Percentiles rank a stretch among this genome's conserved stretches.
Evolutionary conservation across 148 eudicot species (phyloP).

Genomic region (Talinum fruticosum): DNA sequence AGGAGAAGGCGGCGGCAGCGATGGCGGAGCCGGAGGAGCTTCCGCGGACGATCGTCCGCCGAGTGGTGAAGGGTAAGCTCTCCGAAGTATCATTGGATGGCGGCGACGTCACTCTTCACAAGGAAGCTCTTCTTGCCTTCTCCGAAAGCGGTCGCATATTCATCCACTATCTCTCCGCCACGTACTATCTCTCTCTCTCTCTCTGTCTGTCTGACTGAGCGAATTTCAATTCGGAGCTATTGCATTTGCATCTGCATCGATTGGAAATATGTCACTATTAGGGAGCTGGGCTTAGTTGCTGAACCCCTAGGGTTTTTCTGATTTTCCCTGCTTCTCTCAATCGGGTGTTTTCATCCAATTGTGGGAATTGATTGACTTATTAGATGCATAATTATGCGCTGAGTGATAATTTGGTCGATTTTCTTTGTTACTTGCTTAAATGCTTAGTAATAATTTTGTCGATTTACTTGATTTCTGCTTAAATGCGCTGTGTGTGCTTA

Average conservation of each 20-base stretch:
- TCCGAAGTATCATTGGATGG: slow-evolving; percentile 49
- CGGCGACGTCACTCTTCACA: slow-evolving; percentile 56
- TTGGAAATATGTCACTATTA: not conserved
- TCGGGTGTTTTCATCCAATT: not conserved
- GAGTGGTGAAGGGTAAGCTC: slow-evolving; percentile 85
- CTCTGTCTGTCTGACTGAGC: not conserved
- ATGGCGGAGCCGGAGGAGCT: slow-evolving; percentile 64
- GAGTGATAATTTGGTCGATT: not conserved
- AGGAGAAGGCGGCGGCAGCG: slow-evolving; percentile 32
- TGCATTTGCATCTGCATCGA: not conserved
- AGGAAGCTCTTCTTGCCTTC: slow-evolving; percentile 74
- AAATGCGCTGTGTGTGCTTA: not conserved
- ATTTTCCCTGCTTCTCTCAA: not conserved
- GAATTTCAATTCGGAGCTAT: not conserved
- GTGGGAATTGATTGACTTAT: not conserved
- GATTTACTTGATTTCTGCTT: not conserved
- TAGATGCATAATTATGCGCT: not conserved
- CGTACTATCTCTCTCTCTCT: slow-evolving; percentile 37
- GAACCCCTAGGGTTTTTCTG: not conserved
- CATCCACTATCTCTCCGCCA: slow-evolving; percentile 94
- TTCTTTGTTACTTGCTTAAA: not conserved
- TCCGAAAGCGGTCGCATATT: slow-evolving; percentile 86
- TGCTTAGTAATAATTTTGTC: not conserved
- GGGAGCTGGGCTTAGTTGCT: not conserved
- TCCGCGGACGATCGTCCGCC: slow-evolving; percentile 76